Conservation (phyloP, 2,329 filamentous ascomycete genomes). For the Diaporthe citrichinensis region DNA sequence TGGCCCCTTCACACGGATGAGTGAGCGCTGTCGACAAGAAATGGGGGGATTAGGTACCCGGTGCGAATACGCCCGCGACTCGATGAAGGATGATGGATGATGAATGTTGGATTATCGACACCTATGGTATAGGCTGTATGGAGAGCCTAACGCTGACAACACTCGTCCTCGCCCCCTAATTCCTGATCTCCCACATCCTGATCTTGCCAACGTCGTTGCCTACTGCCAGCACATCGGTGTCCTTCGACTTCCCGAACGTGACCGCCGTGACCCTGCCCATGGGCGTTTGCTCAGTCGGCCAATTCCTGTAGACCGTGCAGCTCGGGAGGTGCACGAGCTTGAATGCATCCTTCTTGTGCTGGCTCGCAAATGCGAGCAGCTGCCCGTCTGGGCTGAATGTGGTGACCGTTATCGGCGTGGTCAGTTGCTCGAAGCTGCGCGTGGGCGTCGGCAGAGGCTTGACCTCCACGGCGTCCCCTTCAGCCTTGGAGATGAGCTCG, state of each 20-base stretch:
- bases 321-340: conserved; percentile 90
- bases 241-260: conserved; percentile 75
- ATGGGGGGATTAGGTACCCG: not conserved
- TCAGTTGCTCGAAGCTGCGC: conserved; percentile 85
- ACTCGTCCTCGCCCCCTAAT: conserved; percentile 56
- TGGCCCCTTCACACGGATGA: not conserved
- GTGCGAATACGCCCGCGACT: not conserved
- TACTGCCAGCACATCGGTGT: conserved; percentile 74
- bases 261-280: conserved; percentile 85
- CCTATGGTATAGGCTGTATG: not conserved
- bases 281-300: conserved; percentile 93
- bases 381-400: conserved; percentile 92
- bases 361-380: conserved; percentile 86
- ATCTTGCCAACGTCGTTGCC: conserved; percentile 93
- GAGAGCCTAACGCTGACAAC: conserved; percentile 2
- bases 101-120: not conserved
- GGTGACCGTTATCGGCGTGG: conserved; percentile 85
- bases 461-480: conserved; percentile 61
- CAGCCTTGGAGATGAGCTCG: conserved; percentile 65
- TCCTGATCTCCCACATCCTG: conserved; percentile 89
- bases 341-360: conserved; percentile 90
- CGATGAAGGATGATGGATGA: not conserved
- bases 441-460: conserved; percentile 79
- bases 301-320: conserved; percentile 96
- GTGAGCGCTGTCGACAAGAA: not conserved